These are phyloP conservation scores for Phytophthora rubi DNA, from an alignment of 352 stramenopile genomes.

Conservation along the genomic window DNA sequence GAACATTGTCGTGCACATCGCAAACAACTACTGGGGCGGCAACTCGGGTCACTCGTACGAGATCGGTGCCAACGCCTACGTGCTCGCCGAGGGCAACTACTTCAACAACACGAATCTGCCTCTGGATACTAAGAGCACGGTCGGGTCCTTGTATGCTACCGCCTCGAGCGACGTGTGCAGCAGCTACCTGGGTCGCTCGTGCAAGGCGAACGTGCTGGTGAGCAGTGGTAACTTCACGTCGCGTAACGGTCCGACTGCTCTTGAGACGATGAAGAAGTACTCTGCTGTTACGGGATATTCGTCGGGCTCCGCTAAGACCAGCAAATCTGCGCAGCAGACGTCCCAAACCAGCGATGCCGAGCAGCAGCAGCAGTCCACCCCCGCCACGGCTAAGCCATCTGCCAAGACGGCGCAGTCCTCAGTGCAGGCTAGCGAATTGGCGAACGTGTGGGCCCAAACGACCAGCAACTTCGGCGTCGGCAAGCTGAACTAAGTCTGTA, in stretches of 20 bases:
- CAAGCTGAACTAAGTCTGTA: conserved; percentile 17
- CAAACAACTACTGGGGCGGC: conserved; percentile 53
- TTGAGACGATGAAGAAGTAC: conserved; percentile 19
- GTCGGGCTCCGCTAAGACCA: neutral
- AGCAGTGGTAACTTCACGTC: conserved; percentile 38
- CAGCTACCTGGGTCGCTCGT: conserved; percentile 26
- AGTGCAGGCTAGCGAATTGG: conserved; percentile 17
- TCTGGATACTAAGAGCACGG: conserved; percentile 9
- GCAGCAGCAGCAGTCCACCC: conserved; percentile 17
- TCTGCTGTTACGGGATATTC: conserved; percentile 14
- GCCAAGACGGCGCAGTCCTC: conserved; percentile 8
- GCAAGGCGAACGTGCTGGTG: conserved; percentile 34
- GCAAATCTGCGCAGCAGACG: conserved; percentile 12
- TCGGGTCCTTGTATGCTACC: conserved; percentile 17
- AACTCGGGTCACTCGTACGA: conserved; percentile 53
- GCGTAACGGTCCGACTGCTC: conserved; percentile 12
- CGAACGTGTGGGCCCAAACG: conserved; percentile 20
- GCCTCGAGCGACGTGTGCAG: conserved; percentile 16
- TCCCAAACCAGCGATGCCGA: neutral
- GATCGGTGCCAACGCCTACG: conserved; percentile 32
- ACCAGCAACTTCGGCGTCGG: conserved; percentile 27
- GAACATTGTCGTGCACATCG: conserved; percentile 36
- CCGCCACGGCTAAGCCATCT: conserved; percentile 19
- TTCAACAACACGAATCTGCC: conserved; percentile 39
- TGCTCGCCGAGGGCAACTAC: conserved; percentile 53